Evolutionary conservation across 495 filamentous ascomycete species (phyloP).

Genomic region (Choiromyces venosus): DNA sequence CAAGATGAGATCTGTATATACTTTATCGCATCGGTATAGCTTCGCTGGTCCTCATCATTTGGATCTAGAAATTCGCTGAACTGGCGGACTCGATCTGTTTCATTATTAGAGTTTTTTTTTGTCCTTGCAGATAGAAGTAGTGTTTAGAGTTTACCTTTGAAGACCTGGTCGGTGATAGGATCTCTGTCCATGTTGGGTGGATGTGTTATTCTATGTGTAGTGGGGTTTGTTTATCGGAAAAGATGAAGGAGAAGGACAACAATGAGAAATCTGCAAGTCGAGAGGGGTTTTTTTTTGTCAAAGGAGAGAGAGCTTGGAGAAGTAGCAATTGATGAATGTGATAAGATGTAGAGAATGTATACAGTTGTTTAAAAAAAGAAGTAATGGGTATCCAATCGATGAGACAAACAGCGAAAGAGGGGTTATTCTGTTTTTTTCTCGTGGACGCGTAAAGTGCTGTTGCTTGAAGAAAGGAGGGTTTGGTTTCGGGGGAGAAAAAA

Average conservation of each 20-base stretch:
- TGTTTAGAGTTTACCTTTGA: not conserved
- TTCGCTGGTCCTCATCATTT: constrained; percentile 37
- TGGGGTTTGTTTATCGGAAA: constrained; percentile 1
- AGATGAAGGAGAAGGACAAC: not conserved
- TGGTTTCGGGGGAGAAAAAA: not conserved
- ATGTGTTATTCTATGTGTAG: not conserved
- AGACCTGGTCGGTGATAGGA: constrained; percentile 1
- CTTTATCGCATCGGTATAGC: constrained; percentile 36
- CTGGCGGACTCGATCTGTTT: constrained; percentile 37
- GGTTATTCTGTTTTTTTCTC: not conserved
- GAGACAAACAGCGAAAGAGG: not conserved
- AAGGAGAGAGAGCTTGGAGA: not conserved
- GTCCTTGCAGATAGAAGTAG: not conserved
- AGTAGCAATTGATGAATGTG: not conserved
- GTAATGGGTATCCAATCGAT: not conserved
- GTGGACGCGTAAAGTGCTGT: constrained; percentile 3
- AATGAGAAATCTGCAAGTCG: not conserved
- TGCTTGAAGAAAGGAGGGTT: not conserved
- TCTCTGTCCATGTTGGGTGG: not conserved
- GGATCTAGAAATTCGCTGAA: constrained; percentile 39
- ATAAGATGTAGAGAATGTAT: not conserved
- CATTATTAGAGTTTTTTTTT: not conserved
- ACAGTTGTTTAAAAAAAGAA: not conserved
- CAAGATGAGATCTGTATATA: not conserved
- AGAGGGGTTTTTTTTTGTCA: not conserved